Evolutionary conservation across 2,329 filamentous ascomycete genomes (phyloP).

Genomic region (Colletotrichum sp.): DNA sequence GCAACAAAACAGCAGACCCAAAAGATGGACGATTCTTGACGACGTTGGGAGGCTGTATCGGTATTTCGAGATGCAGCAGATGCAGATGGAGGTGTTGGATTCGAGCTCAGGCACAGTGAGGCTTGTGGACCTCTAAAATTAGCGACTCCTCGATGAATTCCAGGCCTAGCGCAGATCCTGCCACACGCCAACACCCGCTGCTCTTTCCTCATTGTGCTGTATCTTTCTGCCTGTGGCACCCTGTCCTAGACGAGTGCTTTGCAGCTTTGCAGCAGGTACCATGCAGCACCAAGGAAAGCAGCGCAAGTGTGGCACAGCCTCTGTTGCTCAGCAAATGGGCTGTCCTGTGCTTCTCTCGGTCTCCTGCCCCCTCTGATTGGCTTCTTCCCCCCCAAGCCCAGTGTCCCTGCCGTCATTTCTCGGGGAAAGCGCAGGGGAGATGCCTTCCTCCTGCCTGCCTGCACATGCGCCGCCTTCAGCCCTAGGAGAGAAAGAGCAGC

Average conservation of each 20-base stretch:
- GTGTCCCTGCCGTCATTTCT: not conserved
- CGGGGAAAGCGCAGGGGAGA: constrained; percentile 6
- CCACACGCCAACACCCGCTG: not conserved
- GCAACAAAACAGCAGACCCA: no score
- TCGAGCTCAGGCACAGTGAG: not conserved
- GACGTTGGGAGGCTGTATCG: not conserved
- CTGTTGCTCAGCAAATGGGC: not conserved
- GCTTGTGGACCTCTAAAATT: constrained; percentile 1
- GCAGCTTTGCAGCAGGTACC: not conserved
- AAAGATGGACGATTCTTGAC: not conserved
- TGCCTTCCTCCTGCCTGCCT: not conserved
- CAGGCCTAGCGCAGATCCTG: not conserved
- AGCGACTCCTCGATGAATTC: not conserved
- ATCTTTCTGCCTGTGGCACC: not conserved
- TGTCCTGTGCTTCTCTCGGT: not conserved
- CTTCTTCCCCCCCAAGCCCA: not conserved
- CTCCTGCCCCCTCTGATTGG: not conserved
- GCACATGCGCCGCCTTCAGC: constrained; percentile 8
- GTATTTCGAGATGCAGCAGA: not conserved
- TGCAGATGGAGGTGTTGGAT: not conserved
- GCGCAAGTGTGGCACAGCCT: not conserved
- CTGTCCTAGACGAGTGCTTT: no score
- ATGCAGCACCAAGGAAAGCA: not conserved
- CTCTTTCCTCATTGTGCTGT: not conserved
- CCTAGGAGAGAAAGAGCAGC: not conserved